These are phyloP conservation scores for Rhodomyrtus tomentosa DNA, from an alignment of 345 rosid genomes.

Conservation along the genomic window DNA sequence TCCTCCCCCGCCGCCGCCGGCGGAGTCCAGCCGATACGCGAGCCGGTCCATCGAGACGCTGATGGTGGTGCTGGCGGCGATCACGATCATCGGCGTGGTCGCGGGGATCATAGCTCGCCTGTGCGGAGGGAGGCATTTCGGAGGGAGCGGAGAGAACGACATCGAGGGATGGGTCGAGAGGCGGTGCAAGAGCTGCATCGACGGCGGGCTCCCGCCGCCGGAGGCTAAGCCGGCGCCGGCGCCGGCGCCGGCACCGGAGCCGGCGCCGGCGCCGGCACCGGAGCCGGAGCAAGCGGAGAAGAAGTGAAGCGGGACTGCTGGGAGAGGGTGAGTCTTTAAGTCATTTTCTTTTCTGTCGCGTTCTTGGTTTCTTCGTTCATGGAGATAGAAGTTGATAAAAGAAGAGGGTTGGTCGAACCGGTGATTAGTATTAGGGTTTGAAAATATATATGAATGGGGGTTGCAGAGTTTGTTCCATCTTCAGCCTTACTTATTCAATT, in stretches of 20 bases:
- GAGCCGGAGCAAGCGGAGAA: constrained; percentile 27
- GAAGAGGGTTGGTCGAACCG: neutral
- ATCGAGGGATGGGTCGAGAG: constrained; percentile 89
- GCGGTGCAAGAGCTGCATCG: constrained; percentile 76
- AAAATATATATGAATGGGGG: neutral
- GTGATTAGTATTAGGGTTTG: neutral
- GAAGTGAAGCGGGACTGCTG: constrained; percentile 15
- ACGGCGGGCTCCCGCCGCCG: constrained; percentile 52
- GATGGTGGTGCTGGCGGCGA: constrained; percentile 75
- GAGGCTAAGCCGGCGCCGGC: constrained; percentile 13
- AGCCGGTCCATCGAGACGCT: constrained; percentile 67
- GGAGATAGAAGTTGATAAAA: neutral
- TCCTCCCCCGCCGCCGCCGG: constrained; percentile 6
- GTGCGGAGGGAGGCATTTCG: constrained; percentile 65
- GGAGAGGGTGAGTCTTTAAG: neutral
- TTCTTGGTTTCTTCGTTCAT: neutral
- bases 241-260: constrained; percentile 10
- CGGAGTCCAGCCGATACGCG: constrained; percentile 12
- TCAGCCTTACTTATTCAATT: neutral
- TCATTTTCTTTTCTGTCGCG: neutral
- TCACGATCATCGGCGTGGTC: constrained; percentile 51
- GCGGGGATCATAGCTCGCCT: constrained; percentile 70
- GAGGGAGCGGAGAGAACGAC: constrained; percentile 56
- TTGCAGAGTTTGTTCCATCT: neutral
- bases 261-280: constrained; percentile 12